These are phyloP conservation scores for Yamadazyma ubonensis DNA, from an alignment of 805 yeast genomes.

Conservation along the genomic window DNA sequence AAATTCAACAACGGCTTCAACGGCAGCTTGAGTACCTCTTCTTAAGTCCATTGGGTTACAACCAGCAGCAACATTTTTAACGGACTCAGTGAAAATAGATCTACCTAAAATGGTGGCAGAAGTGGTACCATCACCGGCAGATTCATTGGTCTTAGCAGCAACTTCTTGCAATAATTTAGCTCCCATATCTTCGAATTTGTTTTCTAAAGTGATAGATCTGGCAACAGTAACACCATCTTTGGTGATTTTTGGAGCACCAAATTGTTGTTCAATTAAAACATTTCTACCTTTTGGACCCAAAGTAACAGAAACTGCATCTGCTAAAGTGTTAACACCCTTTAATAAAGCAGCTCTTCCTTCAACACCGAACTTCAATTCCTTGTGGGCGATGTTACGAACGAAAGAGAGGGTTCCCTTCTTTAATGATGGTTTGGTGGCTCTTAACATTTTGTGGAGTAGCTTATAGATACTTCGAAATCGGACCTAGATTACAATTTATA, in stretches of 20 bases:
- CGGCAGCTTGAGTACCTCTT: conserved; percentile 97
- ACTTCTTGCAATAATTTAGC: conserved; percentile 95
- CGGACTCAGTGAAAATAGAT: conserved; percentile 91
- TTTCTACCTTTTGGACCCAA: conserved; percentile 98
- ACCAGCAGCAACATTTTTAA: conserved; percentile 97
- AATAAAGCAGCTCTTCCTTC: conserved; percentile 94
- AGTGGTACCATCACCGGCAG: conserved; percentile 99
- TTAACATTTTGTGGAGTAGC: conserved; percentile 10
- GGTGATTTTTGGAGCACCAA: conserved; percentile 96
- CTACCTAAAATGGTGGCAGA: conserved; percentile 96
- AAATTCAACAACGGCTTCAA: conserved; percentile 84
- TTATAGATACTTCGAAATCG: neutral
- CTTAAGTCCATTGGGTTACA: conserved; percentile 98
- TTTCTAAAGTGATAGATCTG: conserved; percentile 72
- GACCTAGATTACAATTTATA: conserved; percentile 2
- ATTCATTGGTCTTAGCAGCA: conserved; percentile 94
- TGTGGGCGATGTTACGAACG: conserved; percentile 64
- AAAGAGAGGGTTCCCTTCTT: conserved; percentile 18
- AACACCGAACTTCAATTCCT: conserved; percentile 94
- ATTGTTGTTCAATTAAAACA: conserved; percentile 93
- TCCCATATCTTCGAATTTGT: conserved; percentile 95
- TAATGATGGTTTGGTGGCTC: conserved; percentile 12
- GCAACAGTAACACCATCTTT: conserved; percentile 99
- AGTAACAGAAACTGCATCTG: conserved; percentile 95
- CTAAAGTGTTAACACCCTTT: conserved; percentile 91